Base-by-base conservation (phyloP, 2,329 filamentous ascomycete genomes). In the Tolypocladium nubicola region DNA sequence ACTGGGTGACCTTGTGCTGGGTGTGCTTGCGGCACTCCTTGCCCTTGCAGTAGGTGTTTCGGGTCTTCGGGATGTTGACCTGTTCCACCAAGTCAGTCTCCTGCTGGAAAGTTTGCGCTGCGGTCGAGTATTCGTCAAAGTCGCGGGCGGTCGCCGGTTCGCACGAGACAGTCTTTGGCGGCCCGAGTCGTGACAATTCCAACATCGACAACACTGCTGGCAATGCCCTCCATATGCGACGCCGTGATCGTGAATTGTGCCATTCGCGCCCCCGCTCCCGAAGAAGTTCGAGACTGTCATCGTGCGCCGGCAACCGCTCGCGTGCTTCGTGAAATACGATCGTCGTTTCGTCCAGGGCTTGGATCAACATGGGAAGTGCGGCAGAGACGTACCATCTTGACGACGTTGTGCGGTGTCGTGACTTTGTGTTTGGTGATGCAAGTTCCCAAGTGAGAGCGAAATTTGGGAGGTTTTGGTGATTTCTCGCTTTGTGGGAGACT, bases 21-120 rank as follows among this genome's bases (percentile, higher is more conserved):
- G 87, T 90, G 85, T 92, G 89, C 82, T 91, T 90, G 73, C 83
- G 85, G 89, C 91, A 96, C 74, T 90, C 86, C 84, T 88, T 92
- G 83, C 89, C 89, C 85, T 95, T 95, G 90, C 90, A 96, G 83
- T 91, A 96, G 78, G 92, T 96, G 82, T 90, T 89, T 76, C 91
- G 87, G 77, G 91, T 96, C 85, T 96, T 96, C 75, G 92, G 91
- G 82, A 96, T 89, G 89, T 96, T 96, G 84, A 96, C 91, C 92
- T 93, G 68, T 62, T 58, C 58, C 58, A 58, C 64, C 62, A 57
- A 65, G 70, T 73, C 67, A 71, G 67, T 66, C n/a, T 30, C 49
- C 39, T 30, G 37, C 37, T 58, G 11, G 26, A 14, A n/a, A n/a
- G 47, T 13, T 26, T 26, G 23, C 23, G 23, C 23, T 26, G 39